Evolutionary conservation across 1,284 basidiomycete species (phyloP), one percentile per base, ranked within the genome.

Genomic region (Pseudozyma sp.): DNA sequence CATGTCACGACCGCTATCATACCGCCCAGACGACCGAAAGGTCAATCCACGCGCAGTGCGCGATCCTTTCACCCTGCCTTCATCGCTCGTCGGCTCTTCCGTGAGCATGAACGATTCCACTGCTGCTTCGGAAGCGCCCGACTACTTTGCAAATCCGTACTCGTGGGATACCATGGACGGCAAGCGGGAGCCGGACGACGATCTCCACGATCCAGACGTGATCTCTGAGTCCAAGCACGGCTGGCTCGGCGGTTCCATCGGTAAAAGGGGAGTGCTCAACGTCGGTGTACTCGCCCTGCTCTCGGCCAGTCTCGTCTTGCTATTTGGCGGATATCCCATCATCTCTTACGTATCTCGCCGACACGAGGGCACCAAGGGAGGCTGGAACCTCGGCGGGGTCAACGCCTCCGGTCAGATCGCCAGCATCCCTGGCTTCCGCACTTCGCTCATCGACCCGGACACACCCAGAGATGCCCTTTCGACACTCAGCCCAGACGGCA

Each of bases 241-340:
- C 45, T 70, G 60, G 43, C 56, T 44, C 33, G 71, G 62, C 30
- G 47, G 48, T 33, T 53, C 17, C 3, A 33, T 74, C 5, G 65
- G 58, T 11, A 54, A 59, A 8, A 39, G 79, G 39, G 79, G 65
- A 14, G 34, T 83, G 31, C 63, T 83, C 62, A 88, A 92, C 78
- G 88, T 90, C 51, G 86, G 89, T 0, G 85, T 86, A 10, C 81
- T 88, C 14, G 81, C 86, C 44, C 58, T 87, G 35, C 82, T 88
- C 30, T 78, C 83, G 17, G 58, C 54, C 6, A 85, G 83, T 0
- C 84, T 90, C 54, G 81, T 91, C 9, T 84, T 84, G 54, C 88
- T 94, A 7, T 95, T 94, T 82, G 88, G 91, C 29, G 89, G 90
- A 45, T 94, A 92, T 78, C 93, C 93, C 3, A 89, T 94, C 78